A percentile compares a stretch with the other conserved stretches of the same genome.
phyloP scores from a whole-genome alignment of 2,329 filamentous ascomycete species.

The Claviceps arundinis region DNA sequence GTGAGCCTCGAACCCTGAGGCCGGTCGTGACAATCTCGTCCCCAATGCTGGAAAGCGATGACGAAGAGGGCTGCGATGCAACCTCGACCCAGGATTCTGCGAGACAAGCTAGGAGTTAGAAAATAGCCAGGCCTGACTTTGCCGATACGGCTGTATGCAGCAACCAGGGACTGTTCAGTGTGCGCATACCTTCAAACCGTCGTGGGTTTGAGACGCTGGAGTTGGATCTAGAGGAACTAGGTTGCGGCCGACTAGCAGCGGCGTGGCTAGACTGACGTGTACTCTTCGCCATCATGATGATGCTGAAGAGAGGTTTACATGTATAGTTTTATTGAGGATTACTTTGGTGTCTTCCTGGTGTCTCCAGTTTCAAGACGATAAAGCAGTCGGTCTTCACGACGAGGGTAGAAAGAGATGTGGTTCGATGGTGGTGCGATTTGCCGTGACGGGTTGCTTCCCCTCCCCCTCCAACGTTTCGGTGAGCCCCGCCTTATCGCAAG shows the following conservation, averaged over 20 bases:
- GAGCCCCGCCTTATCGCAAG: conserved; percentile 5
- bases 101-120: conserved; percentile 6
- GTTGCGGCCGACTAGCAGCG: conserved; percentile 12
- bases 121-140: neutral
- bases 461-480: neutral
- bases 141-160: neutral
- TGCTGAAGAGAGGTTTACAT: neutral
- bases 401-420: neutral
- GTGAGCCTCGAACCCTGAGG: conserved; percentile 56
- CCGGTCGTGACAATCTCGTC: conserved; percentile 90
- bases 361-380: neutral
- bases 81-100: conserved; percentile 96
- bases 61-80: conserved; percentile 82
- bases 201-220: conserved; percentile 19
- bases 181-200: conserved; percentile 23
- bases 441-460: neutral
- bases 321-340: too few relatives aligned
- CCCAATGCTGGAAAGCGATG: conserved; percentile 71
- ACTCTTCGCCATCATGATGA: conserved; percentile 20
- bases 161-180: neutral
- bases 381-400: neutral
- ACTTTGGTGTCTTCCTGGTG: neutral
- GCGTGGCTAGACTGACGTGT: conserved; percentile 14
- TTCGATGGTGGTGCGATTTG: neutral
- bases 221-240: conserved; percentile 15